Evolutionary conservation across 2,329 filamentous ascomycete genomes (phyloP), one percentile per base, ranked within the genome.

Genomic region (Cladosporium cucumerinum): DNA sequence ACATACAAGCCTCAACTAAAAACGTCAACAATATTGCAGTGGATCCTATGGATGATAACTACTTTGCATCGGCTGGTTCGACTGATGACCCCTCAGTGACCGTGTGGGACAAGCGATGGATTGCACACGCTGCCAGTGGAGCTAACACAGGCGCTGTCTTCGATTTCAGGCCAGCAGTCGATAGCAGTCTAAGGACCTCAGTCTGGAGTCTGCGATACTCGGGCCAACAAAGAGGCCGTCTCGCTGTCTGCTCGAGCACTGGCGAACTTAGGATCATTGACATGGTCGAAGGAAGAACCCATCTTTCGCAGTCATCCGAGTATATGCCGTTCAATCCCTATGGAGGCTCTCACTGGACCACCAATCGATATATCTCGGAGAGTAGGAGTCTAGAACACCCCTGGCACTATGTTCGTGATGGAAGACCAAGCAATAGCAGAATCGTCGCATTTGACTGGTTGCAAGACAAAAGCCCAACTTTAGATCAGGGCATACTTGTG

Each of bases 21-120:
- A 86, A 86, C 69, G 86, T 89, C 10, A 84, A 88, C 72, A 88
- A 88, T 67, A 78, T 95, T 63, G 86, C 90, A 18, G 91, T 95
- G 66, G 91, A 95, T 78, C 91, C 90, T 66, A 82, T 87, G 25
- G 90, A 96, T 70, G 87, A 89, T 69, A 93, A 95, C 71, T 94
- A 93, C 76, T 94, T 95, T 78, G 88, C 91, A 1, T 93, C 91
- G 1, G 92, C 90, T 16, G 82, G 81, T 1, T 89, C 89, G 2
- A 80, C 91, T 14, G 90, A 91, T 65, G 88, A 91, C 58, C 89
- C 91, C 0, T 87, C 87, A 8, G 83, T 94, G 60, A 88, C 89
- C 75, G 83, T 94, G 34, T 94, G 91, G 91, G 91, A 94, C 73
- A 86, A 89, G 28, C 87, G 91, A 6, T 82, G 79, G 71, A 75